A percentile compares a stretch with the other conserved stretches of the same genome.
Evolutionary conservation across 2,329 filamentous ascomycete species (phyloP).

Genomic region (Stylonectria norvegica): DNA sequence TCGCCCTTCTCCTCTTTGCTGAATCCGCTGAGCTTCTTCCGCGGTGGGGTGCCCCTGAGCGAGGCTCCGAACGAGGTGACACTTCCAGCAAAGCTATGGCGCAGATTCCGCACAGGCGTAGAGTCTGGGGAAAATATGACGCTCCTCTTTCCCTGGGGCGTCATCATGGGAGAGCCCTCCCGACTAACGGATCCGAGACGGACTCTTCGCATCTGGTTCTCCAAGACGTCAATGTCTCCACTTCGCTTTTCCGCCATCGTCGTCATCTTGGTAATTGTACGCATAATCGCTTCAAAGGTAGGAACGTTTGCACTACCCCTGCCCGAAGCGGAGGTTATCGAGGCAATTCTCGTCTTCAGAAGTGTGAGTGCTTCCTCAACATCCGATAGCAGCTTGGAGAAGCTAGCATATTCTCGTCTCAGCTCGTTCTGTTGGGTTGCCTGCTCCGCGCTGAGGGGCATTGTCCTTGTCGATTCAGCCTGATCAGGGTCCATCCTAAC

Average conservation of each 20-base stretch:
- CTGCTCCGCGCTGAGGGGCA: constrained; percentile 82
- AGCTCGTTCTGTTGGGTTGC: constrained; percentile 79
- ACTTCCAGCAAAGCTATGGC: constrained; percentile 36
- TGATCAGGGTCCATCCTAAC: constrained; percentile 66
- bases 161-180: constrained; percentile 42
- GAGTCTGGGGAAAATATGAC: constrained; percentile 43
- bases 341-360: constrained; percentile 72
- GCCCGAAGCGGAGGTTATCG: constrained; percentile 48
- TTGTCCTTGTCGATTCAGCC: constrained; percentile 59
- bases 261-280: constrained; percentile 91
- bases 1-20: constrained; percentile 56
- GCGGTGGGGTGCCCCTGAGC: constrained; percentile 44
- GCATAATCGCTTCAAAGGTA: constrained; percentile 86
- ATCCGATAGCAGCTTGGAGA: constrained; percentile 71
- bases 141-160: constrained; percentile 36
- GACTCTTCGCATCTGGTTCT: constrained; percentile 78
- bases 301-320: constrained; percentile 56
- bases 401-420: constrained; percentile 67
- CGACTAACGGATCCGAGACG: constrained; percentile 47
- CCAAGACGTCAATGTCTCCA: constrained; percentile 85
- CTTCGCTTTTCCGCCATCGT: constrained; percentile 87
- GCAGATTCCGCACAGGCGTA: constrained; percentile 40
- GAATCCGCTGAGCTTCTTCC: constrained; percentile 62
- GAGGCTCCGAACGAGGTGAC: constrained; percentile 41
- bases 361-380: constrained; percentile 77